Conservation (phyloP, 805 yeast species). For the Pichia kluyveri region DNA sequence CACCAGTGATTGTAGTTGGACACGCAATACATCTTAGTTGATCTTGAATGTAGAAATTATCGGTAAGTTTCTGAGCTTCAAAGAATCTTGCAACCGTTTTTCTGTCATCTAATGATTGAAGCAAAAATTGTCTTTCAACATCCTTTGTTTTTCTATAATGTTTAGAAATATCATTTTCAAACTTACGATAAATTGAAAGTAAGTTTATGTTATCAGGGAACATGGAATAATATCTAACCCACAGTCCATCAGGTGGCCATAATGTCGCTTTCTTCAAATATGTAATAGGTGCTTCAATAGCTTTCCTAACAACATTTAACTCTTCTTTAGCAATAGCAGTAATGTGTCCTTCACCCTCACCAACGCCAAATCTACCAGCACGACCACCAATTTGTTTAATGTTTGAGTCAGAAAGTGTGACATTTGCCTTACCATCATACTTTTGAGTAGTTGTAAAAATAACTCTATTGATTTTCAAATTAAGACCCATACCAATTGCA, state of each 20-base stretch:
- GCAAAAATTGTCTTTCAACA: conserved; percentile 17
- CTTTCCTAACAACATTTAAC: conserved; percentile 34
- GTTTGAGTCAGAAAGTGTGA: conserved; percentile 49
- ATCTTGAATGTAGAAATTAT: conserved; percentile 23
- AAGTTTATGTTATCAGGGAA: conserved; percentile 44
- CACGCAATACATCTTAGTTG: conserved; percentile 31
- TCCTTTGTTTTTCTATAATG: conserved; percentile 12
- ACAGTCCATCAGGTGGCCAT: conserved; percentile 75
- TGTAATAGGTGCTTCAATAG: conserved; percentile 42
- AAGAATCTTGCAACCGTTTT: conserved; percentile 20
- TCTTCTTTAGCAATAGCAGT: conserved; percentile 41
- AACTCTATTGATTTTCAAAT: conserved; percentile 72
- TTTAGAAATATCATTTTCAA: conserved; percentile 32
- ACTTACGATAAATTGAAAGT: conserved; percentile 36
- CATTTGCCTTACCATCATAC: conserved; percentile 53
- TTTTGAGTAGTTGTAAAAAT: conserved; percentile 63
- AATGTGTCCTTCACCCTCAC: conserved; percentile 37
- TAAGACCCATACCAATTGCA: conserved; percentile 97
- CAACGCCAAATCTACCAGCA: conserved; percentile 69
- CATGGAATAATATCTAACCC: conserved; percentile 56
- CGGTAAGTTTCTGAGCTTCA: conserved; percentile 14
- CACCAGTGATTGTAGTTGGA: conserved; percentile 19
- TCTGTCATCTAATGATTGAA: conserved; percentile 21
- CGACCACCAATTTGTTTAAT: conserved; percentile 93
- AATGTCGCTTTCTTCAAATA: conserved; percentile 52